Conservation (phyloP, 1,284 basidiomycete genomes). For the Kalmanozyma brasiliensis region DNA sequence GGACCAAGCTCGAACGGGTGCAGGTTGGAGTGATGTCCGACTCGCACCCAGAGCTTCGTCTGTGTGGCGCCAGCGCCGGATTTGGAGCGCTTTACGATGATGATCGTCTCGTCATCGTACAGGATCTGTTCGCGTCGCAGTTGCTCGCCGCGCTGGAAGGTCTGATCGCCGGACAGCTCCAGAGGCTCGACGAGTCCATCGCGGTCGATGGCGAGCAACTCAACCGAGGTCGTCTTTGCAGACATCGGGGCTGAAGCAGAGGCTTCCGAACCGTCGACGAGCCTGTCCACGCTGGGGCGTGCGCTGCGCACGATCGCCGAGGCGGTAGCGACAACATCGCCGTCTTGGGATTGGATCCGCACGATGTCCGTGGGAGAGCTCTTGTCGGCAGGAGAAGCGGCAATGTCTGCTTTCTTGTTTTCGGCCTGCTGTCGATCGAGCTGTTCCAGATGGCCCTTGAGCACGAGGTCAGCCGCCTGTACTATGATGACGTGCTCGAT, state of each 20-base stretch:
- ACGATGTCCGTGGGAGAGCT: slow-evolving; percentile 16
- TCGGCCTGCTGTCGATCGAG: slow-evolving; percentile 24
- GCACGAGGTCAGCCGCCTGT: slow-evolving; percentile 68
- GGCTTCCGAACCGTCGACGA: background rate
- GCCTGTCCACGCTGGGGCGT: slow-evolving; percentile 6
- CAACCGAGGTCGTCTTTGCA: slow-evolving; percentile 34
- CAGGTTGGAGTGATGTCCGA: slow-evolving; percentile 31
- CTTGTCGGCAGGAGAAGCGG: background rate
- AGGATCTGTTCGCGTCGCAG: slow-evolving; percentile 42
- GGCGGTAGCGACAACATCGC: slow-evolving; percentile 18
- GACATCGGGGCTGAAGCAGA: background rate
- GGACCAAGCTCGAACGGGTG: slow-evolving; percentile 42
- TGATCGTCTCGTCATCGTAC: slow-evolving; percentile 53
- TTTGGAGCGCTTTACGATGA: slow-evolving; percentile 40
- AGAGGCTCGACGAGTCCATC: slow-evolving; percentile 41
- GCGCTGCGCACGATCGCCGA: slow-evolving; percentile 15
- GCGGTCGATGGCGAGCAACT: slow-evolving; percentile 36
- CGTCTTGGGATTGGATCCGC: background rate
- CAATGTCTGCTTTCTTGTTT: slow-evolving; percentile 6
- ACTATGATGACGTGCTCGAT: slow-evolving; percentile 93
- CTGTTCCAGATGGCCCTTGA: slow-evolving; percentile 42
- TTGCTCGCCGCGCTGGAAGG: slow-evolving; percentile 41
- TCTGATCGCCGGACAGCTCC: slow-evolving; percentile 37
- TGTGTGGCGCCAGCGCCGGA: slow-evolving; percentile 19
- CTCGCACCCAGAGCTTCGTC: slow-evolving; percentile 38